These are phyloP conservation scores for Sherardia arvensis DNA, from an alignment of 257 asterid species.

Conservation along the genomic window DNA sequence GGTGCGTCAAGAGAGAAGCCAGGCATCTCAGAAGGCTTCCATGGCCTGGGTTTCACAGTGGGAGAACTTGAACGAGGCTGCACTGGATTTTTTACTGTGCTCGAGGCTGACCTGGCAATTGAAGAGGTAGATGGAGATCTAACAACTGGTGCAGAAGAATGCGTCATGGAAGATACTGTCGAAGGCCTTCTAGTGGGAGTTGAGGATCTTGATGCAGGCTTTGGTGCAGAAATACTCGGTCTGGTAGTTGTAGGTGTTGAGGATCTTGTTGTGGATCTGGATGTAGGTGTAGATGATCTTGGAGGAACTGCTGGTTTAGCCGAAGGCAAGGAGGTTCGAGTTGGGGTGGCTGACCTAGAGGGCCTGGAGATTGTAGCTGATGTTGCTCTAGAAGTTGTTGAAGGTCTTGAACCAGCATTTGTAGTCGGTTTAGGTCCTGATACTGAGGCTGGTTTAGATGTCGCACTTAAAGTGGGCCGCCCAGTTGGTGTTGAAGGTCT, in stretches of 20 bases:
- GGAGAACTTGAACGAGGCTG: constrained; percentile 74
- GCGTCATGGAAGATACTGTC: constrained; percentile 27
- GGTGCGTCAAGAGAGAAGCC: constrained; percentile 95
- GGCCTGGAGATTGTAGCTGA: constrained; percentile 41
- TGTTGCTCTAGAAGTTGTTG: constrained; percentile 24
- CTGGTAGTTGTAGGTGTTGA: constrained; percentile 74
- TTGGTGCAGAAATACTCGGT: constrained; percentile 50
- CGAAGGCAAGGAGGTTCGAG: constrained; percentile 47
- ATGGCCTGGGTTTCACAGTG: constrained; percentile 64
- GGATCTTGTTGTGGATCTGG: constrained; percentile 65
- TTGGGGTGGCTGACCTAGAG: constrained; percentile 81
- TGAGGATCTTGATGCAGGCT: constrained; percentile 63
- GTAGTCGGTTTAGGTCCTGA: constrained; percentile 40
- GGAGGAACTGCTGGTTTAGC: constrained; percentile 55
- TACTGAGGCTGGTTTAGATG: constrained; percentile 41
- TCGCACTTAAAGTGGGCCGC: constrained; percentile 51
- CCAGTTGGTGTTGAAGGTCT: constrained; percentile 91
- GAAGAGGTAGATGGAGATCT: constrained; percentile 43
- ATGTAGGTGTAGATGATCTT: constrained; percentile 85
- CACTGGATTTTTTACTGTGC: constrained; percentile 36
- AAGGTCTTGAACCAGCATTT: constrained; percentile 22
- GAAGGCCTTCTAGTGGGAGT: constrained; percentile 79
- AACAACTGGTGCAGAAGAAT: constrained; percentile 26
- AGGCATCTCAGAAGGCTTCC: constrained; percentile 97
- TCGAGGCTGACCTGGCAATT: constrained; percentile 34